A percentile compares a stretch with the other conserved stretches of the same genome.
phyloP scores from a whole-genome alignment of 2,329 filamentous ascomycete species.

The Sarocladium strictum region DNA sequence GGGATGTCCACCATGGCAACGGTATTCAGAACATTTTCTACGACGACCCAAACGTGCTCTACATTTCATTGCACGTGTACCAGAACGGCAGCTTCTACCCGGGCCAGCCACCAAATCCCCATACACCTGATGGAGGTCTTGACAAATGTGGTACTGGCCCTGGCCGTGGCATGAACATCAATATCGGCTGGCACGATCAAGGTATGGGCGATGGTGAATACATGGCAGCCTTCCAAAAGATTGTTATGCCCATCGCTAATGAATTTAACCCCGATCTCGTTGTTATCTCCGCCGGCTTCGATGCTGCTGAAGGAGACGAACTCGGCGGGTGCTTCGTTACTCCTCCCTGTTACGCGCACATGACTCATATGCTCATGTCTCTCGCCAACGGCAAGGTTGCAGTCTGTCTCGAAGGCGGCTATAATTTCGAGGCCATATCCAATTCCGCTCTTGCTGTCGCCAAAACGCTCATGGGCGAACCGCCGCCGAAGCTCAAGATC shows the following conservation, averaged over 20 bases:
- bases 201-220: slow-evolving; percentile 97
- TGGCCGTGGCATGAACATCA: slow-evolving; percentile 57
- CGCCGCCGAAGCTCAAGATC: slow-evolving; percentile 59
- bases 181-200: slow-evolving; percentile 61
- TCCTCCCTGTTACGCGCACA: slow-evolving; percentile 88
- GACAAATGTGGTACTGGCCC: slow-evolving; percentile 51
- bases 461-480: slow-evolving; percentile 90
- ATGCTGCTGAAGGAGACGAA: slow-evolving; percentile 89
- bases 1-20: slow-evolving; percentile 80
- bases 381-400: slow-evolving; percentile 83
- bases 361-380: slow-evolving; percentile 99
- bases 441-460: slow-evolving; percentile 88
- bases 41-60: slow-evolving; percentile 86
- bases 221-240: slow-evolving; percentile 89
- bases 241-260: slow-evolving; percentile 91
- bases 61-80: slow-evolving; percentile 92
- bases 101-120: slow-evolving; percentile 48
- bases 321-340: slow-evolving; percentile 90
- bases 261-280: slow-evolving; percentile 94
- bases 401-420: slow-evolving; percentile 92
- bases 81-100: slow-evolving; percentile 82
- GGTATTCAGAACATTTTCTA: slow-evolving; percentile 97
- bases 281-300: slow-evolving; percentile 92
- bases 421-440: slow-evolving; percentile 90
- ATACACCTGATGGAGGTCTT: slow-evolving; percentile 54